These are phyloP conservation scores for Diaporthe destruens DNA, from an alignment of 2,329 filamentous ascomycete genomes.

Conservation along the genomic window DNA sequence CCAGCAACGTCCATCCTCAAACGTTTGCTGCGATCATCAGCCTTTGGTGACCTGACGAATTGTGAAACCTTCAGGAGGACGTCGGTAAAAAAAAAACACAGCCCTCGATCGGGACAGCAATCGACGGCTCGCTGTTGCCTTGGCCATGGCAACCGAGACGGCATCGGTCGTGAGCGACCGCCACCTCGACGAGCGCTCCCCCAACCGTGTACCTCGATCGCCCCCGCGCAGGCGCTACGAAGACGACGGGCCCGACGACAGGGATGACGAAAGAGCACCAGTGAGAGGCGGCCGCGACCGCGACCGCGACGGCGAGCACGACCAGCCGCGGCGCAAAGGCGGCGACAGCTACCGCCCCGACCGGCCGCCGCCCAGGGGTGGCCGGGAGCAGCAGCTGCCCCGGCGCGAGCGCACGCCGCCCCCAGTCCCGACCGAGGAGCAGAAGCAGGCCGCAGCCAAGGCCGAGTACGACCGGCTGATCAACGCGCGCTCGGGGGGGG, in stretches of 20 bases:
- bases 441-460: slow-evolving; percentile 89
- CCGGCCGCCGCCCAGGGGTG: slow-evolving; percentile 32
- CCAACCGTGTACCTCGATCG: slow-evolving; percentile 47
- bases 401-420: slow-evolving; percentile 51
- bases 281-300: slow-evolving; percentile 43
- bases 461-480: slow-evolving; percentile 94
- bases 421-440: slow-evolving; percentile 74
- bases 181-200: slow-evolving; percentile 46
- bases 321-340: slow-evolving; percentile 55
- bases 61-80: background rate
- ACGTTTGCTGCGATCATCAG: background rate
- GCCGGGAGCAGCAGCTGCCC: slow-evolving; percentile 37
- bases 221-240: slow-evolving; percentile 46
- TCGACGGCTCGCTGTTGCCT: slow-evolving; percentile 13
- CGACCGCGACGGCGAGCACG: slow-evolving; percentile 43
- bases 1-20: too few species aligned
- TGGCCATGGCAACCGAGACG: slow-evolving; percentile 40
- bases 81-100: background rate
- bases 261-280: slow-evolving; percentile 45
- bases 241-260: slow-evolving; percentile 45
- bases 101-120: background rate
- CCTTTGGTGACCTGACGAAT: background rate
- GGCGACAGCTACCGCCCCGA: slow-evolving; percentile 64
- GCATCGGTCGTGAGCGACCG: slow-evolving; percentile 40
- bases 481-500: slow-evolving; percentile 93